These are phyloP conservation scores for Morella rubra DNA, from an alignment of 306 rosid species.

Conservation along the genomic window DNA sequence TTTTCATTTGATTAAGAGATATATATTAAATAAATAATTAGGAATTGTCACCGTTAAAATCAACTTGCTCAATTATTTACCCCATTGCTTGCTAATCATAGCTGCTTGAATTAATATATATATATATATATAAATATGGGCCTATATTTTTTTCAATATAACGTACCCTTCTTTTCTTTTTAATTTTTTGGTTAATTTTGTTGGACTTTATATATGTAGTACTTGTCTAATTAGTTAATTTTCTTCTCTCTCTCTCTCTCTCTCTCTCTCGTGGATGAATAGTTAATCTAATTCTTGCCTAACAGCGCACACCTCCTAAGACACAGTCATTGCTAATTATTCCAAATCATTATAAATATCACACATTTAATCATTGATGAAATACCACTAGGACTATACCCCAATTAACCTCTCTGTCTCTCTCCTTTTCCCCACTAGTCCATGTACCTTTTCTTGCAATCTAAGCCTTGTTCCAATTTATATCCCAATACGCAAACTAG, in stretches of 20 bases:
- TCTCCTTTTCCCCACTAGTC: slow-evolving; percentile 18
- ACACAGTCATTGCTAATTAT: slow-evolving; percentile 58
- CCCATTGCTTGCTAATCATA: neutral
- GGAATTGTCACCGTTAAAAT: neutral
- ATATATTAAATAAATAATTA: no score
- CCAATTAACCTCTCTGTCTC: slow-evolving; percentile 4
- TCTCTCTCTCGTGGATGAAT: neutral
- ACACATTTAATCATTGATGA: slow-evolving; percentile 31
- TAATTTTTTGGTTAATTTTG: no score
- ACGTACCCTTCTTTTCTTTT: neutral
- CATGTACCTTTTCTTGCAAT: slow-evolving; percentile 44
- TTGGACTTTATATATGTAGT: no score
- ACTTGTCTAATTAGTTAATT: no score
- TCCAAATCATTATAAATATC: slow-evolving; percentile 27
- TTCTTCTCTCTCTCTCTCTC: neutral
- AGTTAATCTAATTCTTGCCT: slow-evolving; percentile 47
- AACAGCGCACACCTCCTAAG: slow-evolving; percentile 32
- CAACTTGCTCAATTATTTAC: neutral
- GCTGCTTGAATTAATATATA: neutral
- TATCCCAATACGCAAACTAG: slow-evolving; percentile 18
- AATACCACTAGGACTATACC: slow-evolving; percentile 32
- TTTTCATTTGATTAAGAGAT: neutral
- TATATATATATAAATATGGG: neutral
- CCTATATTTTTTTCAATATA: neutral
- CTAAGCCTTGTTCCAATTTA: slow-evolving; percentile 38